A percentile compares a stretch with the other conserved stretches of the same genome.
phyloP scores from a whole-genome alignment of 2,329 filamentous ascomycete species.

The Alternaria conjuncta region DNA sequence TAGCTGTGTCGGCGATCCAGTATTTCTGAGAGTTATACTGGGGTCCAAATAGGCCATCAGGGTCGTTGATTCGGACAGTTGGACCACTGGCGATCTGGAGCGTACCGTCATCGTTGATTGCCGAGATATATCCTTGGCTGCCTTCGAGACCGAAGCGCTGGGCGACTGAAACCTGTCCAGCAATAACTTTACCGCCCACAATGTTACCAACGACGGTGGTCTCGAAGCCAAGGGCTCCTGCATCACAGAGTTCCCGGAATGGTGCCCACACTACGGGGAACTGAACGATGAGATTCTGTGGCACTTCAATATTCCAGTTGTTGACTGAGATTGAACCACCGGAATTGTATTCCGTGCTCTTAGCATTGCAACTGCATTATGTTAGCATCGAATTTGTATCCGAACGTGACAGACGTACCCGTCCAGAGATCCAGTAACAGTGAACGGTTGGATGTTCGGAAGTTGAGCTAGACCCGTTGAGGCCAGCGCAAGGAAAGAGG shows the following conservation, averaged over 20 bases:
- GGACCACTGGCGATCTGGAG: slow-evolving; percentile 49
- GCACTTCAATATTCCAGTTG: slow-evolving; percentile 55
- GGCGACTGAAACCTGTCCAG: slow-evolving; percentile 47
- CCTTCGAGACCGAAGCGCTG: slow-evolving; percentile 47
- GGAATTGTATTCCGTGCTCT: slow-evolving; percentile 48
- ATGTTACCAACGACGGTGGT: slow-evolving; percentile 50
- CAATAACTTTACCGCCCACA: slow-evolving; percentile 46
- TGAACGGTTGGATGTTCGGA: slow-evolving; percentile 32
- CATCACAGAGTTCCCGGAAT: slow-evolving; percentile 42
- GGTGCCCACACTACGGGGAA: slow-evolving; percentile 57
- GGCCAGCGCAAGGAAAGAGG: slow-evolving; percentile 26
- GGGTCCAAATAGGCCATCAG: slow-evolving; percentile 53
- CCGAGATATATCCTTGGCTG: slow-evolving; percentile 47
- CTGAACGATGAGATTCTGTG: slow-evolving; percentile 58
- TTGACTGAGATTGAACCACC: slow-evolving; percentile 57
- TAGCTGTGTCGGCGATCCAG: slow-evolving; percentile 58
- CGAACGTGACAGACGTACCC: slow-evolving; percentile 19
- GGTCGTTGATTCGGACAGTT: slow-evolving; percentile 53
- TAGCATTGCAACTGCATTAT: slow-evolving; percentile 23
- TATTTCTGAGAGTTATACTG: slow-evolving; percentile 37
- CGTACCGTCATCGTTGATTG: slow-evolving; percentile 42
- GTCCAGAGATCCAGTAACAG: slow-evolving; percentile 38
- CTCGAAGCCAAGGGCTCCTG: slow-evolving; percentile 29
- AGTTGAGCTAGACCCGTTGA: slow-evolving; percentile 27
- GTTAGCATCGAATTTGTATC: background rate